A percentile compares a stretch with the other conserved stretches of the same genome.
phyloP scores from a whole-genome alignment of 495 filamentous ascomycete genomes.

The Podospora pseudoanserina region DNA sequence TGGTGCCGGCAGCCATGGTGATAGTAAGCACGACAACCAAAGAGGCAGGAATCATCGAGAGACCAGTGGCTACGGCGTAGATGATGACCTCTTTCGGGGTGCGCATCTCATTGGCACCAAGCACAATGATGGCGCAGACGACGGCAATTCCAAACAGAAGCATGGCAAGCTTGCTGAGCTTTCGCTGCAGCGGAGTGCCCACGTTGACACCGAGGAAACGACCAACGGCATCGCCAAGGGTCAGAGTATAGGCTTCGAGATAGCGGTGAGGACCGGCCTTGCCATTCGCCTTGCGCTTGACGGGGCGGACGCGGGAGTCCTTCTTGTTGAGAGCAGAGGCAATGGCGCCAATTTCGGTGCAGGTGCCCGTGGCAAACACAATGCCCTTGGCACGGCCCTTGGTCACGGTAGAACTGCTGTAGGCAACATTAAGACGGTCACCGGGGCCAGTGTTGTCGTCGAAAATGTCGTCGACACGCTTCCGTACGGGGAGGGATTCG shows the following conservation, averaged over 20 bases:
- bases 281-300: conserved; percentile 54
- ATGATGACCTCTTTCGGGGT: conserved; percentile 74
- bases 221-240: conserved; percentile 61
- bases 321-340: conserved; percentile 60
- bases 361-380: conserved; percentile 67
- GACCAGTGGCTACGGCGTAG: conserved; percentile 71
- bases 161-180: conserved; percentile 73
- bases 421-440: conserved; percentile 66
- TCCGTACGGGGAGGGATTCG: conserved; percentile 56
- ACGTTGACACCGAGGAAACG: conserved; percentile 69
- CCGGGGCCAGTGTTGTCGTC: conserved; percentile 50
- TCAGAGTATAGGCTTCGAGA: conserved; percentile 64
- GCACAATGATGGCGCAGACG: conserved; percentile 73
- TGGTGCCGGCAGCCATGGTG: conserved; percentile 75
- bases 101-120: conserved; percentile 69
- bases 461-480: conserved; percentile 32
- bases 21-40: conserved; percentile 68
- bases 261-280: conserved; percentile 64
- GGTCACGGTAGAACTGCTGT: conserved; percentile 62
- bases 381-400: conserved; percentile 66
- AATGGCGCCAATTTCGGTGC: conserved; percentile 79
- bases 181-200: conserved; percentile 73
- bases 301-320: conserved; percentile 53
- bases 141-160: conserved; percentile 71
- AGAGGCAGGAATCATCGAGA: conserved; percentile 68